Conservation (phyloP, 306 rosid species). For the Canavalia ensiformis region DNA sequence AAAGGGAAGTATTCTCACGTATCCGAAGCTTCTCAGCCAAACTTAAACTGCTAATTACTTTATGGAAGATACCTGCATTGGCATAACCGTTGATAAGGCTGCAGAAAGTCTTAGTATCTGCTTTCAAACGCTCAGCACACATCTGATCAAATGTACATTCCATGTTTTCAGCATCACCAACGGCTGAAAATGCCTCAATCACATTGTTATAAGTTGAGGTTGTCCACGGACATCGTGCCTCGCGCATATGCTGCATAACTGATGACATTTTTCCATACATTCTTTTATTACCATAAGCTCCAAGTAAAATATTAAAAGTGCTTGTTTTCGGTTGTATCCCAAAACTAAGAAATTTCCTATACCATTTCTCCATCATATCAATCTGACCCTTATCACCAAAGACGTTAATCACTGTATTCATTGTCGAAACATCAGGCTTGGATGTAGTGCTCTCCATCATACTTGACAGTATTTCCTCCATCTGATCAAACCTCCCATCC, state of each 20-base stretch:
- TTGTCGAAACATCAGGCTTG: slow-evolving; percentile 87
- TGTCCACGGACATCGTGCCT: slow-evolving; percentile 84
- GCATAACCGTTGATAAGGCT: slow-evolving; percentile 86
- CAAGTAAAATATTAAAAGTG: slow-evolving; percentile 78
- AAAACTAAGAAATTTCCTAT: slow-evolving; percentile 71
- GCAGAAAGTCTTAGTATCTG: slow-evolving; percentile 85
- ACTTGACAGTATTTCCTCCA: slow-evolving; percentile 76
- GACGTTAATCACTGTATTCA: slow-evolving; percentile 75
- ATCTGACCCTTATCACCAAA: slow-evolving; percentile 75
- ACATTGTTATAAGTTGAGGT: slow-evolving; percentile 84
- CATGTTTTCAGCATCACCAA: slow-evolving; percentile 80
- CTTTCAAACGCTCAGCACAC: slow-evolving; percentile 80
- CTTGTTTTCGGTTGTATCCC: slow-evolving; percentile 81
- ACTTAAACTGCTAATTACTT: slow-evolving; percentile 70
- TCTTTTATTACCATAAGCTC: slow-evolving; percentile 79
- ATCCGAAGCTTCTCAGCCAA: slow-evolving; percentile 77
- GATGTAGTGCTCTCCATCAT: slow-evolving; percentile 78
- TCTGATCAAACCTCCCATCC: slow-evolving; percentile 73
- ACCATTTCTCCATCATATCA: slow-evolving; percentile 90
- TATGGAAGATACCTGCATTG: slow-evolving; percentile 87
- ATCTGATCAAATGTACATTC: slow-evolving; percentile 83
- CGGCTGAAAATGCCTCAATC: slow-evolving; percentile 81
- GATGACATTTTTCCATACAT: slow-evolving; percentile 90
- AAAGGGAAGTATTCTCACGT: slow-evolving; percentile 75
- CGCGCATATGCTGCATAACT: slow-evolving; percentile 88